Evolutionary conservation across 257 asterid genomes (phyloP).

Genomic region (Fraxinus pennsylvanica): DNA sequence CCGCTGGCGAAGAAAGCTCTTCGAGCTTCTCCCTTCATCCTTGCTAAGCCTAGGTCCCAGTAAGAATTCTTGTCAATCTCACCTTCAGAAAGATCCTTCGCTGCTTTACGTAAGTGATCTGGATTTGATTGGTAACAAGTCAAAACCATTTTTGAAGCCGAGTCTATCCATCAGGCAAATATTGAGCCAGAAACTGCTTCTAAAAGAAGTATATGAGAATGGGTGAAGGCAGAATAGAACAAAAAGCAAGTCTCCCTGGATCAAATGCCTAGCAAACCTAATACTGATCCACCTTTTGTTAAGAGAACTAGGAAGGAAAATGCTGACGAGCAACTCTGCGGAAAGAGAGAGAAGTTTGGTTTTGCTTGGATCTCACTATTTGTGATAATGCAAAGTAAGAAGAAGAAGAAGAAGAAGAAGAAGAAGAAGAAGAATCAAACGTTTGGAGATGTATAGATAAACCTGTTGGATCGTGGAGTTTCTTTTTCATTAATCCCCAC

Average conservation of each 20-base stretch:
- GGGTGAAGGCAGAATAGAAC: constrained; percentile 23
- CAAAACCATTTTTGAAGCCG: constrained; percentile 37
- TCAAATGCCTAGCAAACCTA: constrained; percentile 43
- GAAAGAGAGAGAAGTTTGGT: constrained; percentile 51
- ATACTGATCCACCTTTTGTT: constrained; percentile 5
- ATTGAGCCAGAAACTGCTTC: constrained; percentile 49
- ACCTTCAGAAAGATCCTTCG: constrained; percentile 32
- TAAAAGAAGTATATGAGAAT: constrained; percentile 39
- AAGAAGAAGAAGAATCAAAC: constrained; percentile 19
- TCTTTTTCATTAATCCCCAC: not conserved
- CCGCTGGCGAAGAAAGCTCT: too few relatives aligned
- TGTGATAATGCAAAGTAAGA: constrained; percentile 40
- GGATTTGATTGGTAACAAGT: constrained; percentile 28
- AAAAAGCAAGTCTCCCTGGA: constrained; percentile 35
- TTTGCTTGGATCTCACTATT: constrained; percentile 44
- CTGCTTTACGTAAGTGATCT: constrained; percentile 40
- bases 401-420: constrained; percentile 47
- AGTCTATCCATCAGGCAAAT: constrained; percentile 51
- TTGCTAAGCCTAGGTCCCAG: too few relatives aligned
- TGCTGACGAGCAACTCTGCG: constrained; percentile 31
- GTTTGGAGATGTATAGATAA: not conserved
- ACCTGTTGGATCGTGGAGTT: not conserved
- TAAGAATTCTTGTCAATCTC: constrained; percentile 34
- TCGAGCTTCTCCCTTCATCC: too few relatives aligned
- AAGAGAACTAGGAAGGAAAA: constrained; percentile 25